Evolutionary conservation across 148 eudicot species (phyloP).

Genomic region (Pouteria glomerata): DNA sequence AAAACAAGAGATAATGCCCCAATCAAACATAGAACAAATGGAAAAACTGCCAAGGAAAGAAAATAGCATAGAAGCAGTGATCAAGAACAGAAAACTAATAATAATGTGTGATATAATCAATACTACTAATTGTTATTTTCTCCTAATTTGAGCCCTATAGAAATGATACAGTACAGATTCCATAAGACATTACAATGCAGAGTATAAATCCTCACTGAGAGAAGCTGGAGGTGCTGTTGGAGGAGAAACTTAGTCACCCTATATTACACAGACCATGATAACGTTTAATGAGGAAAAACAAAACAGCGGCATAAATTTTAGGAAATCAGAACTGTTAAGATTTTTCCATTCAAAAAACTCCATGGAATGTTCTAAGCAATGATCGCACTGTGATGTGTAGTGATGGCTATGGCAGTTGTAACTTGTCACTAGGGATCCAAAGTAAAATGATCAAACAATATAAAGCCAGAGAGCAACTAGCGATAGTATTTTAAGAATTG

Average conservation of each 20-base stretch:
- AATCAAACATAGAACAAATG: not conserved
- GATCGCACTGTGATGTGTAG: not conserved
- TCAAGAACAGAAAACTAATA: not conserved
- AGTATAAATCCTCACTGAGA: not conserved
- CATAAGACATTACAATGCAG: not conserved
- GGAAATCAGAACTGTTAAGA: not conserved
- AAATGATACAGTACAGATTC: too few species aligned
- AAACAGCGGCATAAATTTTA: not conserved
- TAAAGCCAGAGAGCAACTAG: not conserved
- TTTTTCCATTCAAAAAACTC: not conserved
- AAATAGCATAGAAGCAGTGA: not conserved
- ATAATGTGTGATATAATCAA: not conserved
- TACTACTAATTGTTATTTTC: not conserved
- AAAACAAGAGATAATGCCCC: not conserved
- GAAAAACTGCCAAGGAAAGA: not conserved
- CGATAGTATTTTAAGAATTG: not conserved
- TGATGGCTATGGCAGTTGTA: not conserved
- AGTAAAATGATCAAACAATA: not conserved
- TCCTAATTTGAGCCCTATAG: not conserved
- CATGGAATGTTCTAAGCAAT: not conserved
- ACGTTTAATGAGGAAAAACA: not conserved
- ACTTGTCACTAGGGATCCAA: not conserved
- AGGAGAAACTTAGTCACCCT: not conserved
- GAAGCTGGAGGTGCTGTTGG: too few species aligned
- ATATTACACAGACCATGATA: not conserved